Evolutionary conservation across 2,329 filamentous ascomycete genomes (phyloP), one percentile per base, ranked within the genome.

Genomic region (Hypocrella siamensis): DNA sequence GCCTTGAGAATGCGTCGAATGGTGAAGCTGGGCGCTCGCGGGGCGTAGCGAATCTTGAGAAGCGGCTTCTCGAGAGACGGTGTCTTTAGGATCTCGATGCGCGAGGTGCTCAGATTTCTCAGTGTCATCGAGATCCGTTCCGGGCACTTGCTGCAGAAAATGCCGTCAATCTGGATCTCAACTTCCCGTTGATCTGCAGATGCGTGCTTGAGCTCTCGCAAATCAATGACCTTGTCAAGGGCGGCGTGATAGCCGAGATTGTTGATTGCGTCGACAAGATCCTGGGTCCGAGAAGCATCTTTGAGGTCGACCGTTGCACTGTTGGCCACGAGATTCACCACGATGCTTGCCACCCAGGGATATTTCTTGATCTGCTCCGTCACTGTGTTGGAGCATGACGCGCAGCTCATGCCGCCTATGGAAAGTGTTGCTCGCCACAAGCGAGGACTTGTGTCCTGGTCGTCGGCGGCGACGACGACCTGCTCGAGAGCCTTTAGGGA

Each of bases 131-230:
- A 48, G 19, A 82, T 65, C 18, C 70, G 61, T 4, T 61, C 57
- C 1, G 79, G 75, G 42, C 80, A 86, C 44, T 80, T 72, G 11
- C 67, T 61, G 52, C 81, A 86, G 51, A 79, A 83, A 56, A 86
- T 75, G 30, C 81, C 81, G 31, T 79, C 66, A 30, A 88, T 60
- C 25, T 54, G 54, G 35, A 86, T 71, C 34, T 76, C 67, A 3
- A 83, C 64, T 1, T 70, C 72, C 29, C 79, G 60, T 31, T 61
- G 49, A 29, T 53, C 36, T 2, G 32, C 39, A 3, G 42, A 28
- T 19, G 9, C 31, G 17, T 58, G 49, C 35, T 65, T 60, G 8
- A 56, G 53, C 37, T 58, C 47, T 26, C 63, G 50, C 8, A 63
- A 42, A 17, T 56, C 50, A 17, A 57, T 44, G 9, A 69, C 54